Evolutionary conservation across 164 flowering plant genomes (phyloP), one percentile per base, ranked within the genome.

Genomic region (Stephania japonica): DNA sequence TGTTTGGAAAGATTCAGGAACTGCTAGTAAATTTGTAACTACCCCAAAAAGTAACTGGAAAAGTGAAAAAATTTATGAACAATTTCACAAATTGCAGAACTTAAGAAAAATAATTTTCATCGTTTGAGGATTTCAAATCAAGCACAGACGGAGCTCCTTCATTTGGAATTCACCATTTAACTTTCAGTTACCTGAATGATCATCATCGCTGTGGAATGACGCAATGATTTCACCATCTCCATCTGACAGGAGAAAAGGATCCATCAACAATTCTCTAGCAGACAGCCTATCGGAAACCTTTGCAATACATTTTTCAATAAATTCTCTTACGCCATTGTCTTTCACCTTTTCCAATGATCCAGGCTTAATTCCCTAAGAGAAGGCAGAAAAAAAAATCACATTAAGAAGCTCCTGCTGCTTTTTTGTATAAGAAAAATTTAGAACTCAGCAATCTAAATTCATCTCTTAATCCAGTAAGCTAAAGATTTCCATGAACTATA

Each of bases 231-330:
- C 95, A 74, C 70, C 72, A 69, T 86, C 90, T 13, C 79, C 89
- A 75, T 85, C 86, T 38, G 83, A 63, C 70, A 32, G 87, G 50
- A 91, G 97, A 80, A 94, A 93, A 44, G 93, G 93, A 82, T 93
- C 95, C 86, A 78, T 63, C 70, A 96, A 68, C 62, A 96, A 91
- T 73, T 93, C 93, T 75, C 79, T 84, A 14, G 98, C 98, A 77
- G 97, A 24, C 75, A 89, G 79, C 69, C 99, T 85, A 21, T 86
- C 84, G 68, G 97, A 85, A 47, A 79, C 95, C 42, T 86, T 78
- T 38, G 97, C 88, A 70, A 92, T 91, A 69, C 98, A 96, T 84
- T 93, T 96, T 78, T 90, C 98, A 71, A 96, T 91, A 78, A 96
- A 96, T 67, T 68, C 77, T 79, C 76, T 87, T 42, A 93, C 90